phyloP scores from a whole-genome alignment of 805 yeast genomes.

The Ogataea corticis region DNA sequence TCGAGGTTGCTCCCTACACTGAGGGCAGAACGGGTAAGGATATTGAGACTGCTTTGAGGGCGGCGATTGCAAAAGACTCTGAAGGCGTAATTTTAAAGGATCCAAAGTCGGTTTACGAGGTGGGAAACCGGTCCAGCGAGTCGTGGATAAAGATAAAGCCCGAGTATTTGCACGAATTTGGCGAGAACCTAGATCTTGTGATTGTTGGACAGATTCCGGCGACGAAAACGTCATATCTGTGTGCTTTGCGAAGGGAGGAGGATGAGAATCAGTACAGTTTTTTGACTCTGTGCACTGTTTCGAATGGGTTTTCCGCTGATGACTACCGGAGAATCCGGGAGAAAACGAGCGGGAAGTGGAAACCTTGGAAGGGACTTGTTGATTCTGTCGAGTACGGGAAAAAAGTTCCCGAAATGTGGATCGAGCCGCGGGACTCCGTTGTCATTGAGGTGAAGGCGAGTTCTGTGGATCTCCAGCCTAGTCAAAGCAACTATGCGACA shows the following conservation, averaged over 20 bases:
- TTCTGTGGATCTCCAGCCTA: constrained; percentile 53
- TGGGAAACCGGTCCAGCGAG: constrained; percentile 55
- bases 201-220: constrained; percentile 80
- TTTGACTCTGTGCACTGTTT: constrained; percentile 72
- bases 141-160: constrained; percentile 93
- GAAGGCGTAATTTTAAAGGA: constrained; percentile 86
- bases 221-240: constrained; percentile 66
- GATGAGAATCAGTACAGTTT: constrained; percentile 43
- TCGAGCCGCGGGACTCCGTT: constrained; percentile 72
- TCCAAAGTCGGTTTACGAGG: constrained; percentile 53
- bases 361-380: constrained; percentile 23
- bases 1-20: constrained; percentile 48
- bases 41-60: constrained; percentile 54
- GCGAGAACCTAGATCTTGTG: constrained; percentile 79
- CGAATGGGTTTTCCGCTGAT: constrained; percentile 74
- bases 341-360: constrained; percentile 64
- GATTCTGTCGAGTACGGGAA: constrained; percentile 54
- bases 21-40: constrained; percentile 48
- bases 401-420: constrained; percentile 71
- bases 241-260: constrained; percentile 60
- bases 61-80: constrained; percentile 59
- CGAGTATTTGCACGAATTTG: constrained; percentile 81
- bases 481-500: constrained; percentile 51
- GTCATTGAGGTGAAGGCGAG: constrained; percentile 85
- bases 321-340: constrained; percentile 62